A percentile compares a stretch with the other conserved stretches of the same genome.
Evolutionary conservation across 129 eudicot genomes (phyloP).

Genomic region (Tagetes erecta): DNA sequence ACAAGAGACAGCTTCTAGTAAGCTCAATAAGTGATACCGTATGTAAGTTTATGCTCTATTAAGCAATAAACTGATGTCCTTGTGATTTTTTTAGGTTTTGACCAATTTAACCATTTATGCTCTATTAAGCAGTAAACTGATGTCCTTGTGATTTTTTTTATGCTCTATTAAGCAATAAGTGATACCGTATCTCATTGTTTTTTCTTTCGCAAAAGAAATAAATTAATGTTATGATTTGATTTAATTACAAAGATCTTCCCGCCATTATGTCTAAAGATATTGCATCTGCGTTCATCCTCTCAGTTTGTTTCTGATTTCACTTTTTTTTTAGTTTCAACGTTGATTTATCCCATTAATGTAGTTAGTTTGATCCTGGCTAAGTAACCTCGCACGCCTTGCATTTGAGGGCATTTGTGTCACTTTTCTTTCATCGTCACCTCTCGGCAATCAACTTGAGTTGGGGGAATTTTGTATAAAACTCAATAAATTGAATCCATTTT

Average conservation of each 20-base stretch:
- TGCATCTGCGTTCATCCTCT: not conserved
- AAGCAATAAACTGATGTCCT: not conserved
- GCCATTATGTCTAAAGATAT: not conserved
- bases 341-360: not conserved
- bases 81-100: not conserved
- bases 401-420: not conserved
- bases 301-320: not conserved
- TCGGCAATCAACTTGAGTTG: not conserved
- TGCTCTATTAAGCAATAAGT: not conserved
- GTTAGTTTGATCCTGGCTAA: not conserved
- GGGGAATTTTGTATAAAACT: not conserved
- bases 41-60: not conserved
- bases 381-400: not conserved
- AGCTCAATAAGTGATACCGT: constrained; percentile 2
- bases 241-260: not conserved
- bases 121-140: not conserved
- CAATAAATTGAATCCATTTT: not conserved
- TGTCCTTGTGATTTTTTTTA: not conserved
- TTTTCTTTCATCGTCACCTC: not conserved
- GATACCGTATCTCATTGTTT: not conserved
- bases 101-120: not conserved
- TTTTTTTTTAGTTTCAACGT: not conserved
- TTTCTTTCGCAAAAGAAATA: not conserved
- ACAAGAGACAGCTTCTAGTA: not conserved
- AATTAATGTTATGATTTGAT: not conserved